Base-by-base conservation (phyloP, 495 filamentous ascomycete species). In the Daldinia bambusicola region DNA sequence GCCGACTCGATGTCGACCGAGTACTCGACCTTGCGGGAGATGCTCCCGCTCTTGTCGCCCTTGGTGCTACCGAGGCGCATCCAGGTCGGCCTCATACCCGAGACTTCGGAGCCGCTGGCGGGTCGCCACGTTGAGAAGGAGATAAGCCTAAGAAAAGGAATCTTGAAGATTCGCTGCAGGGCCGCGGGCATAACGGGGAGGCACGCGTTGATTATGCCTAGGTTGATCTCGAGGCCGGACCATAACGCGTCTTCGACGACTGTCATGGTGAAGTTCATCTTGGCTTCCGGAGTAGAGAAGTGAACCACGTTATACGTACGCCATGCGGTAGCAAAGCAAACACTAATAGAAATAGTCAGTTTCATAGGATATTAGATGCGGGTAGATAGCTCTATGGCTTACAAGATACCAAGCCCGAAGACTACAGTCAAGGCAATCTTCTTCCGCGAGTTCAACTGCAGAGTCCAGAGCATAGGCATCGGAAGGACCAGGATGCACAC, bases 211-310 rank as follows among this genome's bases (percentile, higher is more conserved):
- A 58, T 41, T 18, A 58, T 58, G 3, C 55, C 55, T 6, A 58
- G 55, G 34, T 34, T 58, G 20, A 58, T 41, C 20, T 58, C 55
- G 30, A 58, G 55, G 40, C 55, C 55, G 22, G 55, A 58, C 55
- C 55, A 58, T 16, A 58, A 12, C 14, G 55, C 55, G n/a, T 58
- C 55, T 14, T 58, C 55, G 34, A 58, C 34, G 14, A 58, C 34
- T 5, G 55, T 58, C 22, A 40, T 18, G 36, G 55, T 58, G 36
- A 58, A 58, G 36, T 58, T 58, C 36, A 40, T 4, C 12, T 41
- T 34, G 7, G 55, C n/a, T 36, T 58, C 55, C 2, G 55, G 55
- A 0, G 41, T 45, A 6, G 41, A 45, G 14, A 45, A 45, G 41
- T 45, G 41, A 16, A 45, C 41, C 7, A 45, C 41, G 41, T 45